These are phyloP conservation scores for Fusarium vanettenii DNA, from an alignment of 2,329 filamentous ascomycete genomes.

Conservation along the genomic window DNA sequence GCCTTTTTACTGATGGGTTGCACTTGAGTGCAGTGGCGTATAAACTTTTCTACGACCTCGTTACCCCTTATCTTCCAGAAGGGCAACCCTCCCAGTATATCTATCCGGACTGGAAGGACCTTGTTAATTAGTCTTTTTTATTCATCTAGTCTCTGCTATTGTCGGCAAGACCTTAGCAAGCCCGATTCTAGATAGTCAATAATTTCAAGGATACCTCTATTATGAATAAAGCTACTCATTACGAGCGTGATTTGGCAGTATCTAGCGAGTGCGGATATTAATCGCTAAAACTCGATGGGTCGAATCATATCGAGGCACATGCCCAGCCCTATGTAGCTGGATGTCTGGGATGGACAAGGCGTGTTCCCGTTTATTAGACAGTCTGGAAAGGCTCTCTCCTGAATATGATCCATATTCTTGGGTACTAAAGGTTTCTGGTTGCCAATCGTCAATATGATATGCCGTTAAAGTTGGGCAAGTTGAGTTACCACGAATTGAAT, in stretches of 20 bases:
- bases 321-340: neutral
- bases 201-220: neutral
- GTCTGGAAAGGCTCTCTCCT: neutral
- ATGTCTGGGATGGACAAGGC: neutral
- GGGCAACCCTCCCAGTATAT: neutral
- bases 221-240: neutral
- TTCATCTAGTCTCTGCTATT: neutral
- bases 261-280: neutral
- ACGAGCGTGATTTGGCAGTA: neutral
- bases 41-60: neutral
- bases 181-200: neutral
- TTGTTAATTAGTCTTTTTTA: neutral
- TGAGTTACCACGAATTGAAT: neutral
- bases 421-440: neutral
- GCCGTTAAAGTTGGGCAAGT: neutral
- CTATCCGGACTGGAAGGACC: neutral
- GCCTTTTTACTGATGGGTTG: neutral
- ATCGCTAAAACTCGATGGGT: neutral
- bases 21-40: neutral
- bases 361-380: neutral
- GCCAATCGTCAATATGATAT: neutral
- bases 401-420: neutral
- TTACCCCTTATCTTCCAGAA: neutral
- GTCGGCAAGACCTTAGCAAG: neutral
- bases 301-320: neutral